phyloP scores from a whole-genome alignment of 2,329 filamentous ascomycete genomes.

The Byssoonygena ceratinophila region DNA sequence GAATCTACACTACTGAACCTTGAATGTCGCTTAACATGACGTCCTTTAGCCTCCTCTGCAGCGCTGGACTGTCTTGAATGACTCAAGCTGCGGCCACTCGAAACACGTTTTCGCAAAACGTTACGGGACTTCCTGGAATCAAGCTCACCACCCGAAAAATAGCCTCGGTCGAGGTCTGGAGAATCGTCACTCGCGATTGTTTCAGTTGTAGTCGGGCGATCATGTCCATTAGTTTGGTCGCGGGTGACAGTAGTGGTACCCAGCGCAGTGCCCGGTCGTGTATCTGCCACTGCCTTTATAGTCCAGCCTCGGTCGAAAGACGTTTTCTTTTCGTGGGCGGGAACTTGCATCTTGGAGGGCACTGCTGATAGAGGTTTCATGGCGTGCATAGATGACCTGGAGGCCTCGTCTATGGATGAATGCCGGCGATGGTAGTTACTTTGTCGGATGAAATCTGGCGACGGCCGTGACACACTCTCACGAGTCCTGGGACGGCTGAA shows the following conservation, averaged over 20 bases:
- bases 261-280: constrained; percentile 28
- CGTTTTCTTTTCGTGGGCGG: constrained; percentile 44
- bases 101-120: constrained; percentile 63
- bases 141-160: constrained; percentile 81
- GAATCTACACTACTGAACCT: constrained; percentile 72
- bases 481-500: constrained; percentile 34
- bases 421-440: constrained; percentile 76
- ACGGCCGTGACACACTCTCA: constrained; percentile 47
- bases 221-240: constrained; percentile 25
- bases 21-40: constrained; percentile 60
- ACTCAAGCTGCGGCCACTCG: constrained; percentile 31
- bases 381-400: constrained; percentile 20
- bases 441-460: constrained; percentile 70
- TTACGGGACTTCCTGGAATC: constrained; percentile 63
- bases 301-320: constrained; percentile 53
- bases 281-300: constrained; percentile 34
- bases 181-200: constrained; percentile 23
- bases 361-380: constrained; percentile 16
- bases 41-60: constrained; percentile 59
- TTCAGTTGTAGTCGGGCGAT: constrained; percentile 25
- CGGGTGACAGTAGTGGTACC: constrained; percentile 24
- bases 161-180: constrained; percentile 69
- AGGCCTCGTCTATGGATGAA: constrained; percentile 69
- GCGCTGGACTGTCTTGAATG: constrained; percentile 67
- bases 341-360: constrained; percentile 22